Base-by-base conservation (phyloP, 2,329 filamentous ascomycete species). In the Fusarium brevicatenulatum region DNA sequence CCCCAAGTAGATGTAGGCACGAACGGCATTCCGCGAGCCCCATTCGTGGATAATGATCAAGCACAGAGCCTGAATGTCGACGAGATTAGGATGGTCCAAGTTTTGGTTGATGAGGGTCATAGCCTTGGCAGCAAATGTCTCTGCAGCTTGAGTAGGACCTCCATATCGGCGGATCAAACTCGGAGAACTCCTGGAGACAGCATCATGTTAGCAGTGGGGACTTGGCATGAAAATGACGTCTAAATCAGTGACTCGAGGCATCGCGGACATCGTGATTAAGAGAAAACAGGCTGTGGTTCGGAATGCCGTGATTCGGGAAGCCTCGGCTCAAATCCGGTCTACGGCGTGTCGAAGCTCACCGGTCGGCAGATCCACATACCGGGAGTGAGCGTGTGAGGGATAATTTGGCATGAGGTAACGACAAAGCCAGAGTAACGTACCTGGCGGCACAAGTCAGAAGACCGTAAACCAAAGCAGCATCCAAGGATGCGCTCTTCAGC, bases 11-110 rank as follows among this genome's bases (percentile, higher is more conserved):
- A 90, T 87, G 83, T 91, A 91, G 69, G 89, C 89, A 23, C 89
- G 87, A 36, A 91, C 87, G 42, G 89, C 89, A 78, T 90, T 90
- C 46, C 89, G 82, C 64, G 86, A 87, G 53, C 89, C 89, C 89
- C 89, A 91, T 80, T 91, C 89, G 73, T 91, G 89, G 58, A 91
- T 88, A 72, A 89, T 87, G 72, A 91, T 81, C 61, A 91, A 83
- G 80, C 89, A 90, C 36, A 90, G 82, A 54, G 88, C 86, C 81
- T 91, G 89, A 65, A 91, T 89, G 70, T 91, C 89, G 63, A 88
- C 87, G 44, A 91, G 85, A 69, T 84, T 88, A 30, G 89, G 88
- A 71, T 89, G 87, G 73, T 90, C 88, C 54, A 91, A 80, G 46
- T 87, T 87, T 80, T 87, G 84, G 82, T 88, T 89, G 78, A 90